These are phyloP conservation scores for Agaricus blazei DNA, from an alignment of 768 basidiomycete genomes.

Conservation along the genomic window DNA sequence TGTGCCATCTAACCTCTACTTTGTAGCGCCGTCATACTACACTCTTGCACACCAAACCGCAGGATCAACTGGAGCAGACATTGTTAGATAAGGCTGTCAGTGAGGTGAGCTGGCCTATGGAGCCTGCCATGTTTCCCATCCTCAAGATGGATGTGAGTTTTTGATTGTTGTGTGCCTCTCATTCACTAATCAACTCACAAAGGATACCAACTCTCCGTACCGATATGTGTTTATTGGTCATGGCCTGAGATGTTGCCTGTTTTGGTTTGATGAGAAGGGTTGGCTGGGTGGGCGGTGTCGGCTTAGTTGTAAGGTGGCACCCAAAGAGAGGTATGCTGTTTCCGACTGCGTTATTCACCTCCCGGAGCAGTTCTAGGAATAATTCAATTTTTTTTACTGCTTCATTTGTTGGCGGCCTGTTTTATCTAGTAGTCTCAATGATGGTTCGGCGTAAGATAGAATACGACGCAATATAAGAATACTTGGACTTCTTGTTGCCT, in stretches of 20 bases:
- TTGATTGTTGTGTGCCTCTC: neutral
- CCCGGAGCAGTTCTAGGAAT: no score
- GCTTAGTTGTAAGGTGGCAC: neutral
- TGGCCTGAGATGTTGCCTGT: neutral
- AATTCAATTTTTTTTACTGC: no score
- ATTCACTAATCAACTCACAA: neutral
- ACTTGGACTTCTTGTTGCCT: no score
- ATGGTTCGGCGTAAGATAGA: no score
- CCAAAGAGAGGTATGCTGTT: neutral
- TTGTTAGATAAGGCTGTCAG: neutral
- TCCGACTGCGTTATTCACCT: neutral
- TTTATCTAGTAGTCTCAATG: no score
- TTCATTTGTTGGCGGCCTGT: no score
- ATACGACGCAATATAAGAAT: no score
- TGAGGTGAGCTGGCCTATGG: neutral
- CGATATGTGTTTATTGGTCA: neutral
- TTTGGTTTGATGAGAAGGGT: neutral
- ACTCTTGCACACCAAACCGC: neutral
- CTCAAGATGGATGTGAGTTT: neutral
- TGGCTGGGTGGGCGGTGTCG: neutral
- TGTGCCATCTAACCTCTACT: neutral
- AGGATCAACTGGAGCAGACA: neutral
- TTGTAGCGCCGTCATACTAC: neutral
- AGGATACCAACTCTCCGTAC: neutral
- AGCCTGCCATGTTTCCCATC: no score